Evolutionary conservation across 306 rosid genomes (phyloP), one percentile per base, ranked within the genome.

Genomic region (Ochetophila trinervis): DNA sequence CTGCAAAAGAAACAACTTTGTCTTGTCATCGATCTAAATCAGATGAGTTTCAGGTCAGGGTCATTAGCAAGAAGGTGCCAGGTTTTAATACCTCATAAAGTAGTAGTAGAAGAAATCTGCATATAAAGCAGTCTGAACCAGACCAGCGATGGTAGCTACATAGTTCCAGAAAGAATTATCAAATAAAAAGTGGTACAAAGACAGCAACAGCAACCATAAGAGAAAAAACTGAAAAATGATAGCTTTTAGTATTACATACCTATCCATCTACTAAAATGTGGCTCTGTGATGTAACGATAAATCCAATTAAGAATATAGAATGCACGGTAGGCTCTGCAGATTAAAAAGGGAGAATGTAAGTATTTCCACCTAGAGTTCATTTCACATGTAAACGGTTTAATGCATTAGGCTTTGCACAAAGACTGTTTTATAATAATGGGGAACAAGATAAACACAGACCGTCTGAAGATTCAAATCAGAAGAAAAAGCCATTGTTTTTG

Each of bases 31-130:
- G 42, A 42, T 61, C 65, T 22, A 37, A 21, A 32, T 48, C 36
- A 22, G 8, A 12, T 13, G 6, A 53, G 55, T 22, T 21, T 35
- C 20, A 27, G 13, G 2, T 53, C 27, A 49, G 71, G 34, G 56
- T 55, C 10, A 13, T 49, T 21, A 24, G n/a, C 44, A 70, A 18
- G 35, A 70, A 62, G 10, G 44, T 49, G 62, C 19, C 61, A 53
- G 42, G 56, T 36, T 35, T 53, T 11, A 45, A 56, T 80, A 89
- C 98, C 98, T 93, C 70, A 84, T 67, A 69, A 84, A 93, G 77
- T 93, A 93, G 83, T 86, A 93, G 82, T 90, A 93, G 85, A 93
- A 93, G 87, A 93, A 93, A 84, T 93, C 99, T 24, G 90, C 97
- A 72, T 93, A 93, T 50, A 93, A 67, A 62, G 95, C 97, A 2